Evolutionary conservation across 1,284 basidiomycete species (phyloP), one percentile per base, ranked within the genome.

Genomic region (Malassezia yamatoensis): DNA sequence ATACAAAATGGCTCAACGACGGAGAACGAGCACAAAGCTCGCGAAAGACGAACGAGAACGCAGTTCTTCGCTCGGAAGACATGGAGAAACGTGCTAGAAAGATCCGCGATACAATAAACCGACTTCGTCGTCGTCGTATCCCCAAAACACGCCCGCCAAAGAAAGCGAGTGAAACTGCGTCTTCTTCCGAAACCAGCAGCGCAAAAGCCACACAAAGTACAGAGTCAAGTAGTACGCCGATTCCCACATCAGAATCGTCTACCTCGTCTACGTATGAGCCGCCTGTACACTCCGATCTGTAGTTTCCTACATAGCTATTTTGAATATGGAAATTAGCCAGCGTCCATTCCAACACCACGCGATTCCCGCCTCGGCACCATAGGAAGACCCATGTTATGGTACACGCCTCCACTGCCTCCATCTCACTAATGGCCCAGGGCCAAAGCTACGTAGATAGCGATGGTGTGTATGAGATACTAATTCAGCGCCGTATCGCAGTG

Each of bases 1-100:
- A 75, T 43, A 51, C 36, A 7, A 59, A 63, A 24, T 76, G 75
- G 75, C 70, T 75, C 43, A 54, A 59, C 13, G 67, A 74, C 40
- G 65, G 67, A 5, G 63, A 57, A 29, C 48, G 21, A 20, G 55
- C 66, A 49, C 71, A 75, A 49, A 60, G 53, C 21, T 60, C 67
- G 53, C 58, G 59, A 39, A 54, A 59, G 12, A 40, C 50, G 13
- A 58, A 65, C 32, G 67, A 76, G 37, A 73, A 76, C 49, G 66
- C 72, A 6, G 70, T 62, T 10, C 35, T 74, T 32, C 58, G 64
- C 35, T 65, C 62, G 16, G 63, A 59, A 10, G 74, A 75, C 37
- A 60, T 75, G 8, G 66, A 74, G 50, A 44, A 64, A n/a, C 67
- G 68, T 49, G 58, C 60, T 32, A 67, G 66, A 46, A 70, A 69